phyloP scores from a whole-genome alignment of 371 early-diverging fungal genomes.

The Rhizopus sp. region DNA sequence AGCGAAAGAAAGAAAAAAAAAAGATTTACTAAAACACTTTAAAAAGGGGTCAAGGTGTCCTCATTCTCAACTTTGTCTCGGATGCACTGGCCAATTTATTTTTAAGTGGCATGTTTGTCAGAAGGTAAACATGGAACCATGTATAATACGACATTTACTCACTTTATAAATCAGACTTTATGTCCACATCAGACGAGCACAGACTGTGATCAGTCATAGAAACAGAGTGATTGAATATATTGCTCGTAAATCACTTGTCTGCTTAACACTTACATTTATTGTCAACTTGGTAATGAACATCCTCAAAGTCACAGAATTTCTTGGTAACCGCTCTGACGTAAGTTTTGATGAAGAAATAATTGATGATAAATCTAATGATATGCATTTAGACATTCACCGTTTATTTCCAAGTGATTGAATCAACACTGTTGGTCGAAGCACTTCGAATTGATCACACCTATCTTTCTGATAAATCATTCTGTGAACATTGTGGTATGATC shows the following conservation, averaged over 20 bases:
- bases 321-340: conserved; percentile 49
- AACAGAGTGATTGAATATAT: conserved; percentile 44
- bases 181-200: conserved; percentile 34
- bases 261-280: conserved; percentile 38
- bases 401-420: conserved; percentile 45
- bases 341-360: background rate
- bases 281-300: conserved; percentile 47
- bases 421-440: conserved; percentile 46
- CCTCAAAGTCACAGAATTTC: conserved; percentile 37
- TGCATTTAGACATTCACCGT: conserved; percentile 37
- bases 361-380: background rate
- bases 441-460: conserved; percentile 37
- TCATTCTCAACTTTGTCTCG: conserved; percentile 45
- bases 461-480: conserved; percentile 32
- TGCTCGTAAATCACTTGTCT: conserved; percentile 47
- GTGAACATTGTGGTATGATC: conserved; percentile 46
- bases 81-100: conserved; percentile 44
- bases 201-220: conserved; percentile 36
- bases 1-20: too few relatives aligned
- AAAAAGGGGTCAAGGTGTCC: conserved; percentile 46
- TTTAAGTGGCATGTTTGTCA: conserved; percentile 52
- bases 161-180: conserved; percentile 30
- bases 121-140: conserved; percentile 25
- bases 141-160: background rate
- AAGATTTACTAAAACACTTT: background rate